Evolutionary conservation across 1,284 basidiomycete genomes (phyloP).

Genomic region (Tetrapyrgos nigripes): DNA sequence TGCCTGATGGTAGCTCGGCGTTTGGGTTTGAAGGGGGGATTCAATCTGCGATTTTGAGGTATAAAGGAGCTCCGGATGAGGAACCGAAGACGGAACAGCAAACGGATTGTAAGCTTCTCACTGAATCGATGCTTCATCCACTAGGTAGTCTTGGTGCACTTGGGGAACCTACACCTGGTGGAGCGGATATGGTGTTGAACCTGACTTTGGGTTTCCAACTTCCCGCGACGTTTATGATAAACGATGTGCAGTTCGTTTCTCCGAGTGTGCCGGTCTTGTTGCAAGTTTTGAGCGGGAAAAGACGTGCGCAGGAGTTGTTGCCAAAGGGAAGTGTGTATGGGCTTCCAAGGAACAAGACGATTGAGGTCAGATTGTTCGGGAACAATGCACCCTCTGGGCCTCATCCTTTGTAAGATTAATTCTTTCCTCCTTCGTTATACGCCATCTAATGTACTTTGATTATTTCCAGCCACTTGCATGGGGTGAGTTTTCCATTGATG

Average conservation of each 20-base stretch:
- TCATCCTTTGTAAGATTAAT: conserved; percentile 17
- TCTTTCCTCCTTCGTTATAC: neutral
- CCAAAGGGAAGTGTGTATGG: conserved; percentile 50
- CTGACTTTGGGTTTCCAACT: conserved; percentile 31
- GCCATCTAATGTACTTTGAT: neutral
- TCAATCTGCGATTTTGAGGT: neutral
- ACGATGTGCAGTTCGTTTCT: conserved; percentile 39
- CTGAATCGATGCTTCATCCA: conserved; percentile 38
- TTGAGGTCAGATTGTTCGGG: conserved; percentile 51
- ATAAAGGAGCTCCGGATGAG: neutral
- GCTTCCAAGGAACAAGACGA: conserved; percentile 50
- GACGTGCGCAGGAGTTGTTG: conserved; percentile 48
- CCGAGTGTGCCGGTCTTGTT: conserved; percentile 54
- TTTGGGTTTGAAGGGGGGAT: neutral
- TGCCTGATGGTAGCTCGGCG: neutral
- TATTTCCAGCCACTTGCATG: conserved; percentile 53
- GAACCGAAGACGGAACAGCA: too few species aligned
- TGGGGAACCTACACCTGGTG: conserved; percentile 38
- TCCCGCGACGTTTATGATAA: conserved; percentile 44
- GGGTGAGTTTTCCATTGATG: conserved; percentile 33
- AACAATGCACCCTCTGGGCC: conserved; percentile 36
- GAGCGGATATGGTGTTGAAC: conserved; percentile 42
- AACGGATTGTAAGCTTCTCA: conserved; percentile 26
- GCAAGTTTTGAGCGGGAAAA: conserved; percentile 56
- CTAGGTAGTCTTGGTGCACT: conserved; percentile 34